These are phyloP conservation scores for Xerocomus brunneocitrinus DNA, from an alignment of 768 basidiomycete species.

Conservation along the genomic window DNA sequence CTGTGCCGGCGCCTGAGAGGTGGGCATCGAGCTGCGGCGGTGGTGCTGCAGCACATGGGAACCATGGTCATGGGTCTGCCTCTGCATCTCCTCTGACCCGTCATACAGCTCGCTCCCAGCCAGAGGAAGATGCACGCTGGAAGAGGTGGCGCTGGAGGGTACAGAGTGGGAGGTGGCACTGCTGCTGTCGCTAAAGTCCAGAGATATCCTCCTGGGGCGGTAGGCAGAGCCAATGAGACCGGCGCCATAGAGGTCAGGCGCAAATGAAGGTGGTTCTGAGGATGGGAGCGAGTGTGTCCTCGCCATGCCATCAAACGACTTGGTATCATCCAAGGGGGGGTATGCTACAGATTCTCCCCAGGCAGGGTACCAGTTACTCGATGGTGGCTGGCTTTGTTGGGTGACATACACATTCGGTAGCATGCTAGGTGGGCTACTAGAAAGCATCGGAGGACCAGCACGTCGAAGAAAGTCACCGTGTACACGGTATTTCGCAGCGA, in stretches of 20 bases:
- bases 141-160: constrained; percentile 53
- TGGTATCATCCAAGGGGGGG: constrained; percentile 27
- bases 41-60: constrained; percentile 14
- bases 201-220: constrained; percentile 31
- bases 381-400: constrained; percentile 16
- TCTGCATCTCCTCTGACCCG: constrained; percentile 26
- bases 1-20: constrained; percentile 9
- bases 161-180: constrained; percentile 41
- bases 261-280: constrained; percentile 22
- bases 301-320: constrained; percentile 18
- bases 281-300: constrained; percentile 18
- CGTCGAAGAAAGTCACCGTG: constrained; percentile 44
- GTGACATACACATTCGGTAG: constrained; percentile 15
- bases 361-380: constrained; percentile 19
- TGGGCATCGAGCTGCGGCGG: constrained; percentile 15
- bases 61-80: constrained; percentile 9
- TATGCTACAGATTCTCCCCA: constrained; percentile 27
- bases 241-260: constrained; percentile 17
- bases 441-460: constrained; percentile 16
- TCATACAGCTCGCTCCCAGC: constrained; percentile 27
- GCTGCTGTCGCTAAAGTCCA: constrained; percentile 42
- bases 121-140: constrained; percentile 48
- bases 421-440: constrained; percentile 2
- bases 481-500: constrained; percentile 43
- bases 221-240: constrained; percentile 23